Conservation (phyloP, 176 grass and related monocot genomes). For the Secale cereale region DNA sequence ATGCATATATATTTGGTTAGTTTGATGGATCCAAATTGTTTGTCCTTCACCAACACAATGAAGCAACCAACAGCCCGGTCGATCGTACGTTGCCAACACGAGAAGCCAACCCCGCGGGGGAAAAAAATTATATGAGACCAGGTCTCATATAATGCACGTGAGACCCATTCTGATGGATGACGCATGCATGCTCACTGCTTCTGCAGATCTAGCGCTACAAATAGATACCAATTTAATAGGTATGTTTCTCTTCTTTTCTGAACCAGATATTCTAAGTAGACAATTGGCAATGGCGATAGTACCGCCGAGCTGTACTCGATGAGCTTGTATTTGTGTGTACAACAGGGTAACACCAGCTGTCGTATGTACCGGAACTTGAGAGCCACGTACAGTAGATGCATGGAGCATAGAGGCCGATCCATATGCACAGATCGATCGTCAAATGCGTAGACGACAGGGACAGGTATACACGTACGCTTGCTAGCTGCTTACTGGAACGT, state of each 20-base stretch:
- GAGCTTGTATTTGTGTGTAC: slow-evolving; percentile 8
- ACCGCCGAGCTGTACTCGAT: not conserved
- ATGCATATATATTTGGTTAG: too few species aligned
- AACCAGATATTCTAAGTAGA: too few species aligned
- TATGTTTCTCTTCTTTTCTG: too few species aligned
- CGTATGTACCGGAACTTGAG: not conserved
- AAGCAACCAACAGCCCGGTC: slow-evolving; percentile 6
- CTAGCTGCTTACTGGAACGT: too few species aligned
- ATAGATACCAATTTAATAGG: not conserved
- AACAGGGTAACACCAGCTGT: not conserved
- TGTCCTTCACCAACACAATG: slow-evolving; percentile 23
- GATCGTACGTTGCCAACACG: not conserved
- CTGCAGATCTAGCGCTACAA: not conserved
- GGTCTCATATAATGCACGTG: too few species aligned
- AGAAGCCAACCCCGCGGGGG: slow-evolving; percentile 13
- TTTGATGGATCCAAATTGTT: not conserved
- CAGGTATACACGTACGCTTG: not conserved
- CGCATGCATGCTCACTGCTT: not conserved
- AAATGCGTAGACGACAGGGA: not conserved
- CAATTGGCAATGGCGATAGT: not conserved
- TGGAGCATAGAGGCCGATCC: not conserved
- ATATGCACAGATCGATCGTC: too few species aligned
- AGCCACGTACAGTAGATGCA: not conserved
- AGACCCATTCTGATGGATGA: too few species aligned
- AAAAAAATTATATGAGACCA: too few species aligned